Evolutionary conservation across 2,329 filamentous ascomycete species (phyloP), one percentile per base, ranked within the genome.

Genomic region (Tolypocladium pustulatum): DNA sequence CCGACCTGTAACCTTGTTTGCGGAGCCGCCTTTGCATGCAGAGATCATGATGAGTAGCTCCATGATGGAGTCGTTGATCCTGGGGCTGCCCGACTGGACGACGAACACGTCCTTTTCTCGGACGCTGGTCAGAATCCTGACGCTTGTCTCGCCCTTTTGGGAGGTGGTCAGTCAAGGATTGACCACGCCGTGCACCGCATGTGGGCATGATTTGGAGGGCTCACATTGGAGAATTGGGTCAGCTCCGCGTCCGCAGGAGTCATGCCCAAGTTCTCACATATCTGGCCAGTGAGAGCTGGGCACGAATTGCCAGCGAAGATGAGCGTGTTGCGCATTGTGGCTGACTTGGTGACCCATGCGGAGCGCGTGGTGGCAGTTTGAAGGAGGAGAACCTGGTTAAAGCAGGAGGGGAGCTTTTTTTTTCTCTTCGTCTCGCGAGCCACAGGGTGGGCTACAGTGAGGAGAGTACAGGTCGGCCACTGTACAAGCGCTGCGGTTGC

Each of bases 91-190:
- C 62, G 93, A 97, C 79, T 99, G 94, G 61, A 99, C 89, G 71
- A 99, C 93, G 74, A 97, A 99, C 68, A 99, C 93, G 82, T 99
- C 93, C 75, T 97, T 95, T 72, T 99, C 95, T 66, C 94, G 89
- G 64, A 99, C 91, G 73, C 84, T 87, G 54, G 83, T 86, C 71
- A 87, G 70, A 69, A 88, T 87, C 68, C 83, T 82, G 66, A 88
- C 85, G 68, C 84, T 87, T 60, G 84, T 88, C 76, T 88, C 85
- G 74, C 85, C 85, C 83, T 86, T 72, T 60, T 17, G 25, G 55
- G 78, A 40, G 56, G 22, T 57, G 41, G 60, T 65, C 57, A 67
- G 63, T 58, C 58, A 57, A 53, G 60, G 54, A 36, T 27, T 43
- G 46, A 57, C 53, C 60, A 57, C 54, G 55, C 55, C 27, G 38